These are phyloP conservation scores for Dictyophora rubrovolvata DNA, from an alignment of 768 basidiomycete genomes.

Conservation along the genomic window DNA sequence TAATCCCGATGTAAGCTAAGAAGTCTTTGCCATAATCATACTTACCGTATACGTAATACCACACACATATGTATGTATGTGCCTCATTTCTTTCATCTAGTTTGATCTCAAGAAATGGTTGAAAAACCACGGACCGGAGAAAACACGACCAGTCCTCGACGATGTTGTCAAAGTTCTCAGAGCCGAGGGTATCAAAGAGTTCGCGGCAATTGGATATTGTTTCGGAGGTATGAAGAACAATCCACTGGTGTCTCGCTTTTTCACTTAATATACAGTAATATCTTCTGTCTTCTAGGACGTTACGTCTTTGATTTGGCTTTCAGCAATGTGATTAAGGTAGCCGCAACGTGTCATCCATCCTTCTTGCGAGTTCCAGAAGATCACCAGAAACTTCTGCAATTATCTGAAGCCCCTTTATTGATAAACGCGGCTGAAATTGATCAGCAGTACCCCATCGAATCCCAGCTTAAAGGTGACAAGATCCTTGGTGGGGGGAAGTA, in stretches of 20 bases:
- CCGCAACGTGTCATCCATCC: slow-evolving; percentile 51
- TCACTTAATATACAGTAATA: background rate
- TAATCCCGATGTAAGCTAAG: background rate
- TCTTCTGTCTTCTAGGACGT: slow-evolving; percentile 26
- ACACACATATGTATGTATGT: too few species aligned
- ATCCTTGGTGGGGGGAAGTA: slow-evolving; percentile 39
- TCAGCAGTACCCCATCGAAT: slow-evolving; percentile 36
- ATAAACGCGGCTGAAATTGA: slow-evolving; percentile 27
- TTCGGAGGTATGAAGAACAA: slow-evolving; percentile 39
- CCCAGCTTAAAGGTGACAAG: slow-evolving; percentile 35
- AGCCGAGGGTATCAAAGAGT: slow-evolving; percentile 42
- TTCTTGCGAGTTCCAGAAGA: slow-evolving; percentile 47
- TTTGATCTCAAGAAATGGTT: slow-evolving; percentile 39
- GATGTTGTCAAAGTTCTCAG: slow-evolving; percentile 49
- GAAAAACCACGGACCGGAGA: slow-evolving; percentile 26
- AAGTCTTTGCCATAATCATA: too few species aligned
- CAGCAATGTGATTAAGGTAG: slow-evolving; percentile 38
- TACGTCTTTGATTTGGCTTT: slow-evolving; percentile 56
- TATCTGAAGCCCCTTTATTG: background rate
- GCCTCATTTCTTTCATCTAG: slow-evolving; percentile 4
- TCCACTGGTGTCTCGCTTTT: background rate
- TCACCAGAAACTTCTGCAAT: slow-evolving; percentile 30
- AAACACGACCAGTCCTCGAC: slow-evolving; percentile 42
- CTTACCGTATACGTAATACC: too few species aligned
- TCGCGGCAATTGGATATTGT: slow-evolving; percentile 63